These are phyloP conservation scores for Trichoderma guizhouense DNA, from an alignment of 2,329 filamentous ascomycete genomes.

Conservation along the genomic window DNA sequence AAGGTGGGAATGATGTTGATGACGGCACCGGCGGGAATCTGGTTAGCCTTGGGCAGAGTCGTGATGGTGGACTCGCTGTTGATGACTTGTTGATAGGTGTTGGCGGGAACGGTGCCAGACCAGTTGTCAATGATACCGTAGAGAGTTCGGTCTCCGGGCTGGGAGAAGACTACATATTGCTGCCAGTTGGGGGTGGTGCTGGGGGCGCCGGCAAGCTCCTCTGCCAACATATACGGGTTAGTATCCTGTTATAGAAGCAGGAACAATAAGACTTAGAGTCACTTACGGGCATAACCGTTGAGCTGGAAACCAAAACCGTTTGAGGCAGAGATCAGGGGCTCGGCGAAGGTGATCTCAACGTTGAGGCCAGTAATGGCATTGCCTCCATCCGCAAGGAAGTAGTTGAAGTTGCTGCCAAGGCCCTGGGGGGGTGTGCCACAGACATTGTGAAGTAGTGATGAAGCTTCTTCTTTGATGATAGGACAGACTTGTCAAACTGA, in stretches of 20 bases:
- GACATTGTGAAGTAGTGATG: neutral
- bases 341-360: constrained; percentile 1
- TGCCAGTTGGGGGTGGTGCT: constrained; percentile 7
- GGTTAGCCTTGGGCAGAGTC: neutral
- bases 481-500: neutral
- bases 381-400: constrained; percentile 6
- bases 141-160: neutral
- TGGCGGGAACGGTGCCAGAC: neutral
- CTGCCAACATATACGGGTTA: neutral
- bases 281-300: neutral
- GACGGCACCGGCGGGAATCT: neutral
- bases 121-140: constrained; percentile 7
- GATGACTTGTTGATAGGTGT: neutral
- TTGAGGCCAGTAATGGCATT: constrained; percentile 3
- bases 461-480: neutral
- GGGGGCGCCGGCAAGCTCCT: neutral
- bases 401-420: constrained; percentile 9
- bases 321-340: neutral
- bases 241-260: neutral
- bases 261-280: neutral
- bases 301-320: neutral
- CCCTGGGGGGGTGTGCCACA: neutral
- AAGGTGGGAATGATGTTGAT: neutral
- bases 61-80: neutral
- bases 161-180: neutral